Evolutionary conservation across 192 early-diverging fungal species (phyloP), one percentile per base, ranked within the genome.

Genomic region (Coemansia sp.): DNA sequence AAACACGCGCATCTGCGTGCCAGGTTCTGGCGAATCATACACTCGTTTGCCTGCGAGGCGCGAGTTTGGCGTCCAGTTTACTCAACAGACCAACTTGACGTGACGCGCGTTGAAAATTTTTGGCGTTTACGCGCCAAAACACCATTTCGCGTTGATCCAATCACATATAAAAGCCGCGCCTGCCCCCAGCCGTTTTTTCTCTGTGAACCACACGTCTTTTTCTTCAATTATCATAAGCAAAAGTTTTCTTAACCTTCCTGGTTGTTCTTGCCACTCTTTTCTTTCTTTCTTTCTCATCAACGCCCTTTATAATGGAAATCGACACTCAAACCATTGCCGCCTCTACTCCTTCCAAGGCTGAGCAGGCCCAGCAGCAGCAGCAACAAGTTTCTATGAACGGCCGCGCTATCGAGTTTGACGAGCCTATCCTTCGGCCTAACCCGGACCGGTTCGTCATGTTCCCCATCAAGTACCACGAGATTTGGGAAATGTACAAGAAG

Each of bases 401-500:
- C 24, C 75, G 75, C 46, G 30, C 28, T 31, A 58, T 77, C 32
- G 73, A 84, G 62, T 49, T 42, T 14, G 61, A 74, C 54, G 84
- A 84, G 70, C 85, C 82, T 22, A 77, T 89, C 19, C 81, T 89
- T 48, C 71, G 73, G 49, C 74, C 86, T 32, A 92, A 89, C 81
- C 87, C 89, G 25, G 85, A 87, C 62, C 88, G 93, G 27, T 92
- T 94, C 60, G 89, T 91, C 44, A 85, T 97, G 61, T 95, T 97
- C 74, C 94, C 94, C 33, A 94, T 95, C 83, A 87, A 91, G 82
- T 93, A 91, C 79, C 87, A 89, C 71, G 93, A 95, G 86, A 88
- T 95, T 65, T 97, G 95, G 95, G 86, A 94, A 62, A 91, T 95
- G 88, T 95, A 97, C 87, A 95, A 97, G 73, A 97, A 97, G 78